Conservation (phyloP, 108 stramenopile genomes). For the Stephanodiscus minutulus region DNA sequence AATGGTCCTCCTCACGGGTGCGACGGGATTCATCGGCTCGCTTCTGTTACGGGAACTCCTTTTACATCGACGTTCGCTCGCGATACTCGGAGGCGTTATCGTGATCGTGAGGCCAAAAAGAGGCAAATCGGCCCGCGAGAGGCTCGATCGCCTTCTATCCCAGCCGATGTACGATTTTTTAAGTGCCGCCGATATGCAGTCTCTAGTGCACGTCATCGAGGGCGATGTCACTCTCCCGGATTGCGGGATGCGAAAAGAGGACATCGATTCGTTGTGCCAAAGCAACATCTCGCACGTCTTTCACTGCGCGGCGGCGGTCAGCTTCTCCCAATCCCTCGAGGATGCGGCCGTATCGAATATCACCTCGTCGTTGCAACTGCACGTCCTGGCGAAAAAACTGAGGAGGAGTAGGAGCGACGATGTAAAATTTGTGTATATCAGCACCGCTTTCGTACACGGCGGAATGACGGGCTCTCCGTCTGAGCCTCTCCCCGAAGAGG, state of each 20-base stretch:
- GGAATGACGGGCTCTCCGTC: slow-evolving; percentile 57
- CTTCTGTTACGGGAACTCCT: slow-evolving; percentile 75
- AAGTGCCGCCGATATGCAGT: slow-evolving; percentile 49
- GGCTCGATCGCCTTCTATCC: slow-evolving; percentile 53
- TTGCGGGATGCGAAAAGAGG: slow-evolving; percentile 55
- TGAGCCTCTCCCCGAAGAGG: slow-evolving; percentile 61
- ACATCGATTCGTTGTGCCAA: slow-evolving; percentile 30
- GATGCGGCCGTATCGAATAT: slow-evolving; percentile 82
- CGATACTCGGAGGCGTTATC: slow-evolving; percentile 47
- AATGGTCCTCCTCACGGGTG: slow-evolving; percentile 78
- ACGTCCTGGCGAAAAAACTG: slow-evolving; percentile 52
- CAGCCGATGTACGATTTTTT: slow-evolving; percentile 71
- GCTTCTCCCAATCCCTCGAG: slow-evolving; percentile 75
- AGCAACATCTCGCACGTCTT: slow-evolving; percentile 73
- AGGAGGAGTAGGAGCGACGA: slow-evolving; percentile 31
- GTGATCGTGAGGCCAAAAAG: slow-evolving; percentile 69
- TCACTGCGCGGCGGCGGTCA: slow-evolving; percentile 87
- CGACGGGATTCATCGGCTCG: slow-evolving; percentile 87
- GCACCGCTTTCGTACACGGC: slow-evolving; percentile 91
- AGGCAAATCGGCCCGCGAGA: slow-evolving; percentile 48
- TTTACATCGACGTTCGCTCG: slow-evolving; percentile 52
- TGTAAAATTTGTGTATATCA: slow-evolving; percentile 78
- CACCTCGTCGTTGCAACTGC: slow-evolving; percentile 72
- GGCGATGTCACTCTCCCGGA: slow-evolving; percentile 69
- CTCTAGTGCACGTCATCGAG: slow-evolving; percentile 63